Base-by-base conservation (phyloP, 768 basidiomycete genomes). In the Panaeolus cyanescens region DNA sequence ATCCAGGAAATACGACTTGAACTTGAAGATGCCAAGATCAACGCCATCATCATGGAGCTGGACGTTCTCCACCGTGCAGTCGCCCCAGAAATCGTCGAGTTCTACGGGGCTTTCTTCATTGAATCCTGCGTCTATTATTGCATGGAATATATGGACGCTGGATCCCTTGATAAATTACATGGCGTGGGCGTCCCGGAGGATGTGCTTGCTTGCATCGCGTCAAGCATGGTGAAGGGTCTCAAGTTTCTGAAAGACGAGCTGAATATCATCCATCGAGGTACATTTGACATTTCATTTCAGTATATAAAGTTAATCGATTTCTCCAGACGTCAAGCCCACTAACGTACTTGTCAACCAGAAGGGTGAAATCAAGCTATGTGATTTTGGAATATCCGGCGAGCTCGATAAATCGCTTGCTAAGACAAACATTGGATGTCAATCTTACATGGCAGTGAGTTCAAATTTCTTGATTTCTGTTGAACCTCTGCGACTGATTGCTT, bases 51-150 rank as follows among this genome's bases (percentile, higher is more conserved):
- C 68, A 99, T 98, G 91, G 97, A 99, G 71, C 91, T 99, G 58
- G 96, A 99, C 71, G 91, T 99, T 65, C 86, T 99, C 6, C 97
- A 99, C 74, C 92, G 95, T 19, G 96, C 96, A 3, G 84, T 90
- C 42, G 88, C 91, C 8, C 92, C 91, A 2, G 88, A 93, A 70
- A 99, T 99, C 65, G 93, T 99, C 69, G 97, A 99, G 63, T 99
- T 99, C 68, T 99, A 96, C 72, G 97, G 97, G 42, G 97, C 97
- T 4, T 99, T 99, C 80, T 98, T 97, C 76, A 95, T 97, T 75
- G 97, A 99, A 72, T 93, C 93, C n/a, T 99, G 96, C 74, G 97
- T 99, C 22, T 98, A 99, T 77, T 98, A 97, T 74, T 99, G 96
- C 76, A 99, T 99, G 96, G 97, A 99, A 80, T 93, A 90, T 77